phyloP scores from a whole-genome alignment of 495 filamentous ascomycete species.

The Endocarpon pusillum region DNA sequence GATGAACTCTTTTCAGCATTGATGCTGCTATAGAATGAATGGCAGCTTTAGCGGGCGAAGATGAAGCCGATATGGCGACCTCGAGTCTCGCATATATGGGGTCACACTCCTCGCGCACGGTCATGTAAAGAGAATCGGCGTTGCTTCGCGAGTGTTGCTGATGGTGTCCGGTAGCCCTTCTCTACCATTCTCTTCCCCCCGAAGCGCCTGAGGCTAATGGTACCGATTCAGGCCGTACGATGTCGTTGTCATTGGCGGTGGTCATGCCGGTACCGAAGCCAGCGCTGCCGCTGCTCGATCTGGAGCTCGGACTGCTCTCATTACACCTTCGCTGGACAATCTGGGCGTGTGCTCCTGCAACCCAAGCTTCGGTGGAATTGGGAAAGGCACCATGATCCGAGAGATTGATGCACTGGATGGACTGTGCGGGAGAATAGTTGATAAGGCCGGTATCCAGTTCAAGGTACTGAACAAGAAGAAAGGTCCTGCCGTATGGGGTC shows the following conservation, averaged over 20 bases:
- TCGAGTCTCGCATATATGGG: too few relatives aligned
- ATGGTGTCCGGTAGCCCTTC: conserved; percentile 17
- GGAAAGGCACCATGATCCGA: conserved; percentile 92
- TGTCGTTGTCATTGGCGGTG: conserved; percentile 89
- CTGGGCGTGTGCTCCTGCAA: conserved; percentile 96
- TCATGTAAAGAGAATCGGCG: conserved; percentile 11
- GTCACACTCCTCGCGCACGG: conserved; percentile 14
- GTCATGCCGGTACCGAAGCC: conserved; percentile 89
- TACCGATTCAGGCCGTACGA: conserved; percentile 48
- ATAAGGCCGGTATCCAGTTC: conserved; percentile 90
- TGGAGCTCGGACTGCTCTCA: conserved; percentile 74
- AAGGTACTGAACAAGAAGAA: conserved; percentile 73
- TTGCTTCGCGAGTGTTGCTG: conserved; percentile 30
- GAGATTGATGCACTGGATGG: conserved; percentile 95
- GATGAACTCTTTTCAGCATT: too few relatives aligned
- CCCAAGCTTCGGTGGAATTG: conserved; percentile 91
- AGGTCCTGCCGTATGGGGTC: conserved; percentile 93
- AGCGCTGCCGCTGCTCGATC: conserved; percentile 83
- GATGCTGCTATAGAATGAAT: too few relatives aligned
- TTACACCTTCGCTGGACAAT: conserved; percentile 75
- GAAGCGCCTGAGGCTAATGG: too few relatives aligned
- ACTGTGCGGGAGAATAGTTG: conserved; percentile 72
- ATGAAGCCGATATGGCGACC: too few relatives aligned
- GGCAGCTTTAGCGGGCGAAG: too few relatives aligned
- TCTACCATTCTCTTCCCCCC: neutral